Conservation (phyloP, 495 filamentous ascomycete genomes). For the Lophiostoma macrostomum region DNA sequence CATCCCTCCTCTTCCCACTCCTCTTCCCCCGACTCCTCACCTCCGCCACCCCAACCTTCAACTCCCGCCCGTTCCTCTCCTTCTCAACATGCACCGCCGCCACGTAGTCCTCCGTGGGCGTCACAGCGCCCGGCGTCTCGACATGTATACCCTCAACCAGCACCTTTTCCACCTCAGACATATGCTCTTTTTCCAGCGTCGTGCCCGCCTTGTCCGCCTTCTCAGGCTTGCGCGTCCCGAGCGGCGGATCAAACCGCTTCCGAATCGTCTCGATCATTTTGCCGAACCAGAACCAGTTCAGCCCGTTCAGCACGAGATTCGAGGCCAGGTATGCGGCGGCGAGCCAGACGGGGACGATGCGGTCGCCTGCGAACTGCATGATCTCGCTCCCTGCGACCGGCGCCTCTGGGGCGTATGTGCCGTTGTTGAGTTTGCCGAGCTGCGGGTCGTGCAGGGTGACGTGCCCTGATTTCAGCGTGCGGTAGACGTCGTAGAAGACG, state of each 20-base stretch:
- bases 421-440: constrained; percentile 11
- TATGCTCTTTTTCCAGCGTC: constrained; percentile 25
- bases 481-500: constrained; percentile 80
- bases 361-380: constrained; percentile 50
- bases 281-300: constrained; percentile 96
- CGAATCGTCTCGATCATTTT: constrained; percentile 93
- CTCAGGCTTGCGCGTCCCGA: constrained; percentile 37
- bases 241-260: constrained; percentile 77
- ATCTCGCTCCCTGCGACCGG: constrained; percentile 41
- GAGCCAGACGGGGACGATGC: constrained; percentile 73
- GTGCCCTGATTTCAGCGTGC: constrained; percentile 40
- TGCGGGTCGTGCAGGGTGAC: background rate
- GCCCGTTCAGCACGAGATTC: constrained; percentile 75
- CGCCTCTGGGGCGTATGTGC: constrained; percentile 1
- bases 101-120: constrained; percentile 6
- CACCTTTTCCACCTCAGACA: too few species aligned
- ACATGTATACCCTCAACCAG: constrained; percentile 32
- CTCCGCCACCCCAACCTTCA: constrained; percentile 33
- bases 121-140: constrained; percentile 3
- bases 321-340: constrained; percentile 68
- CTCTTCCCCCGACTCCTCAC: constrained; percentile 21
- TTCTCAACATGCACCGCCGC: constrained; percentile 6
- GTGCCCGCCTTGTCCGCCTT: background rate
- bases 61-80: constrained; percentile 6
- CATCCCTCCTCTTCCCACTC: background rate